These are phyloP conservation scores for Avicennia marina DNA, from an alignment of 257 asterid genomes.

Conservation along the genomic window DNA sequence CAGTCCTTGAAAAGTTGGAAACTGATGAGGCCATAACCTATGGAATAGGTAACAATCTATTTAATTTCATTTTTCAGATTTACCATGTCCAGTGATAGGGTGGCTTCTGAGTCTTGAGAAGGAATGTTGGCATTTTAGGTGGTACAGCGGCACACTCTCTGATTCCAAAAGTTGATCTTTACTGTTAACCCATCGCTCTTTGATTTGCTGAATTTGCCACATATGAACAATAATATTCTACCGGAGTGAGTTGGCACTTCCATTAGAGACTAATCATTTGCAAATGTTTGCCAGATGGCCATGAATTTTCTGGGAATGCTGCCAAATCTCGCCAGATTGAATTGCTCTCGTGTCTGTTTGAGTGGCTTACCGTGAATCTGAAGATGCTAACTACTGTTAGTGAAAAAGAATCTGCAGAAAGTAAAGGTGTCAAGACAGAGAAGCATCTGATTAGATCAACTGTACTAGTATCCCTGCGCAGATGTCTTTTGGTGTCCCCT, in stretches of 20 bases:
- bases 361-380: constrained; percentile 48
- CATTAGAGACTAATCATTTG: neutral
- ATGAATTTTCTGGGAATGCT: constrained; percentile 19
- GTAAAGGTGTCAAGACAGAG: constrained; percentile 25
- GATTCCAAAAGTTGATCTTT: too few relatives aligned
- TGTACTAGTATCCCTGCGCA: constrained; percentile 39
- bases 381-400: constrained; percentile 25
- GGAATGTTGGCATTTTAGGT: too few relatives aligned
- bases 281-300: constrained; percentile 37
- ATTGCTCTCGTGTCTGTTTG: constrained; percentile 42
- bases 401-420: constrained; percentile 31
- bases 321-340: constrained; percentile 24
- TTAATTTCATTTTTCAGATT: too few relatives aligned
- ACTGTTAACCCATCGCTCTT: too few relatives aligned
- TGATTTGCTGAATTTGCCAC: too few relatives aligned
- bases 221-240: too few relatives aligned
- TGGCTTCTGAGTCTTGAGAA: too few relatives aligned
- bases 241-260: too few relatives aligned
- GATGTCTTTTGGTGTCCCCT: constrained; percentile 51
- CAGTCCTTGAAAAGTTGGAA: constrained; percentile 66
- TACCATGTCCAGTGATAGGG: too few relatives aligned
- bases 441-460: constrained; percentile 30
- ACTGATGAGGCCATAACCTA: constrained; percentile 20
- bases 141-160: too few relatives aligned
- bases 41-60: constrained; percentile 45